Base-by-base conservation (phyloP, 768 basidiomycete species). In the Kwoniella newhampshirensis region DNA sequence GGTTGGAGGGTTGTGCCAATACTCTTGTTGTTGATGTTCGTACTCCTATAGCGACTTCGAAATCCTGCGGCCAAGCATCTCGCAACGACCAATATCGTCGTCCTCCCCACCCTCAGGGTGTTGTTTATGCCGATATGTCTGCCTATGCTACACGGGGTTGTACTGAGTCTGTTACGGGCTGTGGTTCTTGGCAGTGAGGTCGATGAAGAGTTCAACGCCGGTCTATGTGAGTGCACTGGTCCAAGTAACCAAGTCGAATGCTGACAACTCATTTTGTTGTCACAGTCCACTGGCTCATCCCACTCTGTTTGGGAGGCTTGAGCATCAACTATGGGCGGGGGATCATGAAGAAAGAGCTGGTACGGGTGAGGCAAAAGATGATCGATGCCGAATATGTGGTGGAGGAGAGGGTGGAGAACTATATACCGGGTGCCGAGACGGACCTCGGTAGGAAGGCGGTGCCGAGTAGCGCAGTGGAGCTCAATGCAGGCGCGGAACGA, bases 351-450 rank as follows among this genome's bases (percentile, higher is more conserved):
- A 26, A 21, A 30, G 28, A 48, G 9, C 45, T 53, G 39, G 18
- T 0, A 3, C 30, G 26, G 20, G 32, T 61, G 30, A 42, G 58
- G 37, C 70, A 68, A 46, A 39, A 26, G 1, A 53, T 72, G 48
- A 65, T 72, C 32, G 70, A 72, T 35, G 64, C 67, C 20, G 70
- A 72, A 32, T 72, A 72, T 41, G 65, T 68, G 1, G 35, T 72
- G 23, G 70, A 72, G 49, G 67, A 68, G 43, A 42, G 65, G 20
- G 63, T 72, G 6, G 67, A 72, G 48, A 69, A 72, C 47, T 72
- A 68, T 57, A 58, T 53, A 15, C 62, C 66, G 4, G 45, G 15
- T 11, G 21, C 36, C 36, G 57, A 55, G 17, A 32, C 50, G 21
- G 49, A 42, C 15, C n/a, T 42, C 17, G 46, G 26, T 2, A 42